Percentiles rank a stretch among this genome's conserved stretches.
phyloP scores from a whole-genome alignment of 176 grass and related monocot species.

The Zea mays region DNA sequence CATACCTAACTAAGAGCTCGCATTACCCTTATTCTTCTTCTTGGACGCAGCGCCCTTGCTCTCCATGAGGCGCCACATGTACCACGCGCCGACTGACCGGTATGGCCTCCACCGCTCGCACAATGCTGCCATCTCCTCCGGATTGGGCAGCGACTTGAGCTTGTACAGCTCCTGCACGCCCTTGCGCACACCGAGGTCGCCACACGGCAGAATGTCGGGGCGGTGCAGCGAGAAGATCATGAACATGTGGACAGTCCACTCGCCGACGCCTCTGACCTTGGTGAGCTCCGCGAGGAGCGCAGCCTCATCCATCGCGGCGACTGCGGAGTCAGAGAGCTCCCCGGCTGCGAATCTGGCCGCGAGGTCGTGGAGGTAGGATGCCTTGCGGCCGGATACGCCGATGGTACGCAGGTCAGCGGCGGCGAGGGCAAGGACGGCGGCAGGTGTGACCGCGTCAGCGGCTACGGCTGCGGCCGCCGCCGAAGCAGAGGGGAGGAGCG shows the following conservation, averaged over 20 bases:
- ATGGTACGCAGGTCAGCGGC: constrained; percentile 54
- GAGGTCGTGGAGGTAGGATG: constrained; percentile 53
- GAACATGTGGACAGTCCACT: constrained; percentile 80
- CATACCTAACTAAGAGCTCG: constrained; percentile 49
- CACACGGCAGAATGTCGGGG: constrained; percentile 61
- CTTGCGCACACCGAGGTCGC: constrained; percentile 71
- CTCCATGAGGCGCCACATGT: constrained; percentile 75
- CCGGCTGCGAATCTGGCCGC: constrained; percentile 45
- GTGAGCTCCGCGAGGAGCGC: constrained; percentile 50
- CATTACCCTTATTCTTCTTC: constrained; percentile 46
- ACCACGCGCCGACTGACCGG: constrained; percentile 65
- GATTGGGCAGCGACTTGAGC: constrained; percentile 50
- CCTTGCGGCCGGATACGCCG: constrained; percentile 65
- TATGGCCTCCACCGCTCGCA: constrained; percentile 61
- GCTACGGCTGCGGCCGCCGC: background rate
- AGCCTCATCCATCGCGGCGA: constrained; percentile 49
- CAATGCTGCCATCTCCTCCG: constrained; percentile 53
- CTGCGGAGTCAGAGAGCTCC: constrained; percentile 47
- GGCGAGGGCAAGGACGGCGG: constrained; percentile 53
- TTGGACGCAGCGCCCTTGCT: constrained; percentile 41
- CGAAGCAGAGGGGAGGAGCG: constrained; percentile 31
- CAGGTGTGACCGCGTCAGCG: constrained; percentile 22
- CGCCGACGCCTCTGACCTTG: constrained; percentile 57
- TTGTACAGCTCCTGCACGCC: constrained; percentile 63
- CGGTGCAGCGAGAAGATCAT: constrained; percentile 79